Base-by-base conservation (phyloP, 371 early-diverging fungal genomes). In the Zancudomyces culisetae region DNA sequence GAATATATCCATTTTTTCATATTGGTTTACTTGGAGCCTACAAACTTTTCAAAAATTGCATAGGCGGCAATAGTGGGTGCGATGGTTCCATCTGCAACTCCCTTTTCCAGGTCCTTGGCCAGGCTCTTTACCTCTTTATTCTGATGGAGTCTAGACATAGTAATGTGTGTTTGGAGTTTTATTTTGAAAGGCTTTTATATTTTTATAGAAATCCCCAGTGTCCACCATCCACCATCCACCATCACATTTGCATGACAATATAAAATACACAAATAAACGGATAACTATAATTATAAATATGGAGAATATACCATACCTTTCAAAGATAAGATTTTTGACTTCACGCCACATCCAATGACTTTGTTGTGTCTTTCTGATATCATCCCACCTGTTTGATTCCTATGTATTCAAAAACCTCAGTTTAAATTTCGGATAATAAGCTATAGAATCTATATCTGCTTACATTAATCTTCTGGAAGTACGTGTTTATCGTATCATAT, bases 291-390 rank as follows among this genome's bases (percentile, higher is more conserved):
- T n/a, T n/a, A n/a, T n/a, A n/a, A n/a, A n/a, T n/a, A n/a, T 8
- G n/a, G 23, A 20, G 10, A 43, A 23, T 23, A 43, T 10, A 10
- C 4, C n/a, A 22, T n/a, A 49, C 50, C 39, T 49, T 49, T 49
- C 50, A 27, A 49, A 18, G 20, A 83, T 54, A 52, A 78, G 73
- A 1, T 77, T 69, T 1, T 66, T 64, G 21, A 82, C 72, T 47
- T 77, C 74, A 24, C 77, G 68, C 82, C 83, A 84, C 80, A 83
- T 82, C 81, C 81, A 82, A 52, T 72, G 65, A 43, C 68, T 64
- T 45, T 74, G 69, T 57, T 84, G 85, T 8, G 52, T 55, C 4
- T 72, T 74, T 3, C 85, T 68, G 60, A 72, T 62, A 39, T 53
- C 45, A 29, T 61, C 59, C 47, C 79, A 60, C 35, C 73, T 69